Evolutionary conservation across 108 stramenopile species (phyloP), one percentile per base, ranked within the genome.

Genomic region (Schizochytrium sp.): DNA sequence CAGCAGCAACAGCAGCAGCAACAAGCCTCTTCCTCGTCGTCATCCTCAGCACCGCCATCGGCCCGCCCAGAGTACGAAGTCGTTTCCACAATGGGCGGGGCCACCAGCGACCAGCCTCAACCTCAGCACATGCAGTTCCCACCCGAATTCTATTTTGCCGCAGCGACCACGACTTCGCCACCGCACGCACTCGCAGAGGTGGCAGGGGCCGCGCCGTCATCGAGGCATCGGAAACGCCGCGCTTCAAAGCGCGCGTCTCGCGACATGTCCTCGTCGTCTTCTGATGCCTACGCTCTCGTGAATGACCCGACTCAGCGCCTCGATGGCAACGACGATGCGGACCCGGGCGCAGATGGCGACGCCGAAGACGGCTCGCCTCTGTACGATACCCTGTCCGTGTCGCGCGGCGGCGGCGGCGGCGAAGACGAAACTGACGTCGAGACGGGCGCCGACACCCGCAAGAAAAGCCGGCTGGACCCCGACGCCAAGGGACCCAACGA

Each of bases 371-470:
- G 63, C 14, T 69, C 63, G 34, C 63, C 63, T 23, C 6, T 69
- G 63, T 69, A 23, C 63, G 63, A 69, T 18, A 41, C 34, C 41
- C 63, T 69, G 8, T 69, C 63, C 41, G 63, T 69, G 25, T 41
- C 63, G 25, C 63, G 63, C 41, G 76, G 43, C 6, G 51, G 51
- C 51, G 51, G 51, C 51, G 76, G 45, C 44, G 25, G 63, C 18
- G 76, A 83, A 45, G 76, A 83, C 76, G 76, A 83, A 83, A 83
- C 76, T 6, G 76, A 83, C 76, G 48, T 83, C 43, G 76, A 83
- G 16, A 53, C 76, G 45, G 76, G 45, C 48, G 51, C 4, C 44
- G 51, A 83, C n/a, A 53, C 48, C 10, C 76, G 76, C 76, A 53
- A 53, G n/a, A 12, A 45, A 43, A 47, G 76, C 76, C 76, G 76